Conservation (phyloP, 2,329 filamentous ascomycete species). For the Penicillium concentricum region DNA sequence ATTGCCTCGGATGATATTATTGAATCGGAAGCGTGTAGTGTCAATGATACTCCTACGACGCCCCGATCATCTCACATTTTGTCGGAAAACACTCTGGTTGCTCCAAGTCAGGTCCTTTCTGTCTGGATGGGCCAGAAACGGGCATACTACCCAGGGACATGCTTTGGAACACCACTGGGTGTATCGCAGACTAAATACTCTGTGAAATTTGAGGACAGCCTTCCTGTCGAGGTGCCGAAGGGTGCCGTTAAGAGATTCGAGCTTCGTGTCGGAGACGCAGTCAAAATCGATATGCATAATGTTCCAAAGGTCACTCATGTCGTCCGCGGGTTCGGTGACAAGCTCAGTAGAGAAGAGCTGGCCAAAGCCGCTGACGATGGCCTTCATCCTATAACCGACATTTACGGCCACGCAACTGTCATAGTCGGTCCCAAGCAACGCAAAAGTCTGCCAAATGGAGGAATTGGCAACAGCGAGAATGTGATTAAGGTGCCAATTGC, state of each 20-base stretch:
- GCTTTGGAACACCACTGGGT: slow-evolving; percentile 47
- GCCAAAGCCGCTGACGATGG: slow-evolving; percentile 24
- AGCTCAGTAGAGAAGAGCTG: slow-evolving; percentile 31
- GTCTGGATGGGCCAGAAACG: slow-evolving; percentile 56
- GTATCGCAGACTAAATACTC: slow-evolving; percentile 44
- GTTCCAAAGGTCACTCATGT: slow-evolving; percentile 46
- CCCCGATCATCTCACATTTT: slow-evolving; percentile 7
- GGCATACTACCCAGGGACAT: slow-evolving; percentile 62
- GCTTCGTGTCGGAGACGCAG: slow-evolving; percentile 44
- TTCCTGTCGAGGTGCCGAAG: slow-evolving; percentile 40
- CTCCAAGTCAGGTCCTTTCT: slow-evolving; percentile 57
- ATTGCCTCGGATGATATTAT: slow-evolving; percentile 12
- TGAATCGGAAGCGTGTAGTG: slow-evolving; percentile 10
- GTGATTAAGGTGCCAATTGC: slow-evolving; percentile 45
- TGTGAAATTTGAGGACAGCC: slow-evolving; percentile 48
- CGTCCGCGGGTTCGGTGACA: slow-evolving; percentile 43
- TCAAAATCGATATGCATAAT: slow-evolving; percentile 47
- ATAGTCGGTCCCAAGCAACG: slow-evolving; percentile 44
- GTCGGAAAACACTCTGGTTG: slow-evolving; percentile 30
- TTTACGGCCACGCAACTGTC: slow-evolving; percentile 45
- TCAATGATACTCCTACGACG: slow-evolving; percentile 14
- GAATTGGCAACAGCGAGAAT: slow-evolving; percentile 28
- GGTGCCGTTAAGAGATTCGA: slow-evolving; percentile 46
- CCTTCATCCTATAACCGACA: slow-evolving; percentile 38
- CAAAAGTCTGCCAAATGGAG: slow-evolving; percentile 40